Evolutionary conservation across 2,329 filamentous ascomycete species (phyloP).

Genomic region (Grosmannia serpens): DNA sequence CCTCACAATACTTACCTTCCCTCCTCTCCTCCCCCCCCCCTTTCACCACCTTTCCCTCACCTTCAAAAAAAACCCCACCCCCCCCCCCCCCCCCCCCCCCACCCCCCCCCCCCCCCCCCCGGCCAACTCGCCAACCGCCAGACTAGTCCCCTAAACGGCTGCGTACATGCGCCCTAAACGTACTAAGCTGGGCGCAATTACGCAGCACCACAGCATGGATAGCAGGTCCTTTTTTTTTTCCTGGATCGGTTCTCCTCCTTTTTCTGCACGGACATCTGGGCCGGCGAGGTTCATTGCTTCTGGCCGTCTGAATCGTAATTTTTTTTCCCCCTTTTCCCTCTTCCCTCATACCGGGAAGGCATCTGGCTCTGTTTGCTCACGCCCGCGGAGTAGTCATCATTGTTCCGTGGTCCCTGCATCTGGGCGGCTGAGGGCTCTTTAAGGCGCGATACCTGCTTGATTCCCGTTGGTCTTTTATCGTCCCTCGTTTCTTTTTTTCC

Average conservation of each 20-base stretch:
- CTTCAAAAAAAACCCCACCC: no score
- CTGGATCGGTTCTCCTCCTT: not conserved
- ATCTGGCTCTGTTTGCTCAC: not conserved
- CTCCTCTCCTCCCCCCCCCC: no score
- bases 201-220: not conserved
- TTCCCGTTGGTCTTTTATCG: not conserved
- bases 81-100: no score
- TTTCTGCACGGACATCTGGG: constrained; percentile 1
- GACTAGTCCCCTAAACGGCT: not conserved
- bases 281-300: not conserved
- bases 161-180: not conserved
- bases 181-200: not conserved
- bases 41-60: no score
- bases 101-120: no score
- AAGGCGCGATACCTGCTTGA: not conserved
- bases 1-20: no score
- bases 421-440: not conserved
- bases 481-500: not conserved
- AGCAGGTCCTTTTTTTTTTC: not conserved
- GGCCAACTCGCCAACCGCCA: not conserved
- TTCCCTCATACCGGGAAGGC: not conserved
- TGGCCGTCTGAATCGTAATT: not conserved
- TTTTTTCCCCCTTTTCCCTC: not conserved
- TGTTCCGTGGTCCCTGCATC: not conserved
- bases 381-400: not conserved